Percentiles rank a stretch among this genome's conserved stretches.
phyloP scores from a whole-genome alignment of 768 basidiomycete species.

The Tulasnella sp. region DNA sequence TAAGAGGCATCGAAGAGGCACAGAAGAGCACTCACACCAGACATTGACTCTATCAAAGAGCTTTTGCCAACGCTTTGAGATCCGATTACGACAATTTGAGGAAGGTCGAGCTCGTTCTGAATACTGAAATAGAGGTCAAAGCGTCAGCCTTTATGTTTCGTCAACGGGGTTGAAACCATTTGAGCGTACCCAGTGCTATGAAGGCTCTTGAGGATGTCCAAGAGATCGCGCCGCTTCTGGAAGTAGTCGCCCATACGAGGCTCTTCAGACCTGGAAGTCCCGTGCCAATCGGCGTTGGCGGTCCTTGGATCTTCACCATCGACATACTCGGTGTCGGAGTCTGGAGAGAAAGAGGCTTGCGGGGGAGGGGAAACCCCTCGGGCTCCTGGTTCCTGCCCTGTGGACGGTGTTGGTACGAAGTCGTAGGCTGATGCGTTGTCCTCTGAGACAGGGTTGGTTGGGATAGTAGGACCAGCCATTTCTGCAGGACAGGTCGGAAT shows the following conservation, averaged over 20 bases:
- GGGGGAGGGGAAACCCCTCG: too few relatives aligned
- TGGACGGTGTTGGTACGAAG: too few relatives aligned
- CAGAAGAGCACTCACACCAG: slow-evolving; percentile 20
- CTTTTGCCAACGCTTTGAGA: slow-evolving; percentile 67
- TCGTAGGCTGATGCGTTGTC: too few relatives aligned
- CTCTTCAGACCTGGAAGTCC: too few relatives aligned
- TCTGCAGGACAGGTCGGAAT: too few relatives aligned
- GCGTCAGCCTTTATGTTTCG: background rate
- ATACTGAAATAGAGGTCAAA: background rate
- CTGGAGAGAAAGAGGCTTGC: too few relatives aligned
- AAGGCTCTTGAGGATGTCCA: slow-evolving; percentile 1
- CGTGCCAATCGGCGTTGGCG: too few relatives aligned
- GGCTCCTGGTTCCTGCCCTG: too few relatives aligned
- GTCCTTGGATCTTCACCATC: too few relatives aligned
- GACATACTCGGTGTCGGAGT: too few relatives aligned
- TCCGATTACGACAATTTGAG: slow-evolving; percentile 62
- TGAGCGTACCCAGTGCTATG: slow-evolving; percentile 3
- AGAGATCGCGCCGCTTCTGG: slow-evolving; percentile 2
- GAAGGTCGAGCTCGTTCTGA: slow-evolving; percentile 48
- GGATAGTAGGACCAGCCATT: too few relatives aligned
- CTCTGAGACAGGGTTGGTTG: too few relatives aligned
- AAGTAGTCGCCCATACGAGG: background rate
- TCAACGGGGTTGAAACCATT: background rate
- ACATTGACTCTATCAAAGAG: slow-evolving; percentile 66
- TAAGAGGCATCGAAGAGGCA: background rate